A percentile compares a stretch with the other conserved stretches of the same genome.
Conservation (phyloP, 306 rosid species). For the Abrus precatorius region DNA sequence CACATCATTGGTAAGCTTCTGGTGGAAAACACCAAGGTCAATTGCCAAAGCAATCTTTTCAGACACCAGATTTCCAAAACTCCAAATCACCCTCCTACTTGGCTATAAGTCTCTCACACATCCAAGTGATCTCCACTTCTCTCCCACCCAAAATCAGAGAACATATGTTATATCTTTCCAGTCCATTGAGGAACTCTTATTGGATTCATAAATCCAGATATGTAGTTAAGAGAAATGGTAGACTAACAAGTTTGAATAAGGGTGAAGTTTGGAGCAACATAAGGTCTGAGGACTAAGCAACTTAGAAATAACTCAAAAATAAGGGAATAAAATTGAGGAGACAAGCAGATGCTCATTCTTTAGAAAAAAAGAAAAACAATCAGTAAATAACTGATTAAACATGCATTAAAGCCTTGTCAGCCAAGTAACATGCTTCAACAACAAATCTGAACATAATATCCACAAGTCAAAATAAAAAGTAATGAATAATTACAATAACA, state of each 20-base stretch:
- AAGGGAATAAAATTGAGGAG: not conserved
- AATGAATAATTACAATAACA: not conserved
- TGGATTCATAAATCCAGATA: not conserved
- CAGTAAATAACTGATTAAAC: not conserved
- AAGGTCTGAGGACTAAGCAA: not conserved
- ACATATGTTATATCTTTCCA: not conserved
- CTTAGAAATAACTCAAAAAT: not conserved
- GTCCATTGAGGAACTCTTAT: too few relatives aligned
- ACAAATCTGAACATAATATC: conserved; percentile 2
- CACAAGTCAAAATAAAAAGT: not conserved
- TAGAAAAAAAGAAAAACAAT: not conserved
- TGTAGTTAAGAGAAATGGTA: not conserved
- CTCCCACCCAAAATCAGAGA: not conserved
- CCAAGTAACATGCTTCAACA: not conserved
- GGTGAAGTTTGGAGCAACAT: not conserved
- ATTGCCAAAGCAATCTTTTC: not conserved
- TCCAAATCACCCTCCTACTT: not conserved
- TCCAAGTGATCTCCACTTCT: not conserved
- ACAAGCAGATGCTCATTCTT: conserved; percentile 17
- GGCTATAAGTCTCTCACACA: conserved; percentile 1
- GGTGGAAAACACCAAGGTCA: not conserved
- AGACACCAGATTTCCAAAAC: not conserved
- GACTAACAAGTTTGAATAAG: not conserved
- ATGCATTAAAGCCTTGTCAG: conserved; percentile 1
- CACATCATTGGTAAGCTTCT: not conserved